These are phyloP conservation scores for Scenedesmus sp. DNA, from an alignment of 163 green algal genomes.

Conservation along the genomic window DNA sequence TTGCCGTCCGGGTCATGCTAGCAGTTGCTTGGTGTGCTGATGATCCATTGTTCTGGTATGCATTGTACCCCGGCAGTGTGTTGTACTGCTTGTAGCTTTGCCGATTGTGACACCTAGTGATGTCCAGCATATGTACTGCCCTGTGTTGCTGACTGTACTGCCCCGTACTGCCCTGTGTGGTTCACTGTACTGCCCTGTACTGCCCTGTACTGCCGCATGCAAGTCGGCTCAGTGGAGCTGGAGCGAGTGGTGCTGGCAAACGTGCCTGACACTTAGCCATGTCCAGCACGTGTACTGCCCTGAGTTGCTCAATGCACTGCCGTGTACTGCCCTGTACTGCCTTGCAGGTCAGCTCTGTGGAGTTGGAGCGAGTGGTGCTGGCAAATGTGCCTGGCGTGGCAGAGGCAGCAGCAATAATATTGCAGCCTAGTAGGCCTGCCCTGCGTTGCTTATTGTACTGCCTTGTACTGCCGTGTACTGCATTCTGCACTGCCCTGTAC, in stretches of 20 bases:
- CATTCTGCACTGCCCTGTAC: background rate
- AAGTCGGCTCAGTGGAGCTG: conserved; percentile 79
- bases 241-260: conserved; percentile 79
- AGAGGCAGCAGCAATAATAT: conserved; percentile 91
- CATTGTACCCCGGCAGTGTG: no score
- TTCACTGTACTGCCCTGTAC: background rate
- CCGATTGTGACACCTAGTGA: no score
- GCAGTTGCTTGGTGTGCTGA: no score
- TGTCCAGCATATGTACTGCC: no score
- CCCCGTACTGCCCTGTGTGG: no score
- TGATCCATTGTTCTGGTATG: no score
- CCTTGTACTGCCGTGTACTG: background rate
- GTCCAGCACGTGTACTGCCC: conserved; percentile 67
- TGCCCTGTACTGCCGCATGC: background rate
- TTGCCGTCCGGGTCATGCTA: no score
- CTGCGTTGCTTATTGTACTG: background rate
- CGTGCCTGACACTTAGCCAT: conserved; percentile 69
- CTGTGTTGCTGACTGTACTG: background rate
- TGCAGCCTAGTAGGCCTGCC: no score
- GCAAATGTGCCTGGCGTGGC: conserved; percentile 52
- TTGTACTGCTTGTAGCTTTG: no score
- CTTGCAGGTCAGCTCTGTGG: conserved; percentile 37
- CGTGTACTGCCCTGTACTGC: background rate
- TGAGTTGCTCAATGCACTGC: background rate
- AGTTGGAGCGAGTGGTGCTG: background rate